These are phyloP conservation scores for Scleroderma citrinum DNA, from an alignment of 768 basidiomycete genomes.

Conservation along the genomic window DNA sequence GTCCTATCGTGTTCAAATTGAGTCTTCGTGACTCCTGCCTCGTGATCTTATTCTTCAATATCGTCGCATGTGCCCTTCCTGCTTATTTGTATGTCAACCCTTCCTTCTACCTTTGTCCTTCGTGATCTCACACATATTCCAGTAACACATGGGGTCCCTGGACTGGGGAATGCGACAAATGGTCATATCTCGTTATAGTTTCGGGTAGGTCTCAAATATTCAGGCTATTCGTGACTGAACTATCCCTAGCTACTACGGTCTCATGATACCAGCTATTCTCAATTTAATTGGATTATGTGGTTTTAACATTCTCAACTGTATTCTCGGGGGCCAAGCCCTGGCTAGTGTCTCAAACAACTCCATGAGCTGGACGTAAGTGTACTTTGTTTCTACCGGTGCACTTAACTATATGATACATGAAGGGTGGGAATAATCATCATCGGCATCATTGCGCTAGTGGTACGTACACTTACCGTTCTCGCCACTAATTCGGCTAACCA, in stretches of 20 bases:
- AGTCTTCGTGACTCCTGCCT: constrained; percentile 58
- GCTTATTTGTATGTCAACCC: constrained; percentile 47
- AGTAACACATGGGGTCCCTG: constrained; percentile 73
- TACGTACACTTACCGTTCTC: constrained; percentile 22
- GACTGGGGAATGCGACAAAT: constrained; percentile 77
- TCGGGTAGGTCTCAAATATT: constrained; percentile 42
- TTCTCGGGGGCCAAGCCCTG: constrained; percentile 64
- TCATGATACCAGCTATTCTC: constrained; percentile 44
- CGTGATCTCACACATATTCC: neutral
- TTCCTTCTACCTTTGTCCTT: neutral
- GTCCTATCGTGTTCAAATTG: constrained; percentile 56
- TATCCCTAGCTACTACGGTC: constrained; percentile 43
- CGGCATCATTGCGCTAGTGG: constrained; percentile 56
- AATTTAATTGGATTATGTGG: constrained; percentile 58
- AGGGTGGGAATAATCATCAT: constrained; percentile 84
- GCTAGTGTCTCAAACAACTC: constrained; percentile 46
- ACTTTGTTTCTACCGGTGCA: constrained; percentile 23
- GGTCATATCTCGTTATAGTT: constrained; percentile 62
- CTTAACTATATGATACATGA: constrained; percentile 44
- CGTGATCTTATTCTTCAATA: constrained; percentile 61
- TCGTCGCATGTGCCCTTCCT: constrained; percentile 40
- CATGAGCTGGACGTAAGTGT: constrained; percentile 46
- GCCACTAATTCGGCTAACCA: neutral
- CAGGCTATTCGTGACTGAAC: constrained; percentile 19
- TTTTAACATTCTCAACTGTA: constrained; percentile 60